Evolutionary conservation across 805 yeast species (phyloP).

Genomic region (Lipomyces spencermartinsiae): DNA sequence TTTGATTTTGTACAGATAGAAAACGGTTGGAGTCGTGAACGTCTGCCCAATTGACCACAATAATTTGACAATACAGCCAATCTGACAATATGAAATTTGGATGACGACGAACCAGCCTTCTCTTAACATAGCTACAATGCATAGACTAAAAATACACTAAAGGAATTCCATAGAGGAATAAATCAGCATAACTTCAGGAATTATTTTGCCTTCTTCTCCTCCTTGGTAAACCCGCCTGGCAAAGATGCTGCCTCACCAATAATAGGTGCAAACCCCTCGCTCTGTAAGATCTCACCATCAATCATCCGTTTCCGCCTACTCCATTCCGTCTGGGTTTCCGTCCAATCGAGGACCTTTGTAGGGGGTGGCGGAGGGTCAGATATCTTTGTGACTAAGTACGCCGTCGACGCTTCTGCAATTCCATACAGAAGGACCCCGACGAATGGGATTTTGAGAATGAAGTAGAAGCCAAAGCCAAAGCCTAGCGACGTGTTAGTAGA

Average conservation of each 20-base stretch:
- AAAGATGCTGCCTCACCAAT: background rate
- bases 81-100: no score
- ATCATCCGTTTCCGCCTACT: constrained; percentile 25
- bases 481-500: constrained; percentile 39
- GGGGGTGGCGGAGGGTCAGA: constrained; percentile 36
- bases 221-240: background rate
- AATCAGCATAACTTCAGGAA: background rate
- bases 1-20: no score
- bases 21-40: no score
- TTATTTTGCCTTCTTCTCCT: background rate
- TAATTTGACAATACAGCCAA: no score
- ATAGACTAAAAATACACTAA: background rate
- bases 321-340: constrained; percentile 30
- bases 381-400: constrained; percentile 60
- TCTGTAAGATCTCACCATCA: constrained; percentile 15
- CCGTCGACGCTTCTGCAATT: constrained; percentile 60
- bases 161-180: background rate
- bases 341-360: constrained; percentile 25
- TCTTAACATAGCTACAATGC: background rate
- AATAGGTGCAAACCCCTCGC: constrained; percentile 20
- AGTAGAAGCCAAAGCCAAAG: constrained; percentile 57
- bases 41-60: no score
- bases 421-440: constrained; percentile 58
- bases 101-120: background rate
- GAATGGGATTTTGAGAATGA: constrained; percentile 53